Percentiles rank a stretch among this genome's conserved stretches.
phyloP scores from a whole-genome alignment of 352 stramenopile genomes.

The Phytophthora ramorum region DNA sequence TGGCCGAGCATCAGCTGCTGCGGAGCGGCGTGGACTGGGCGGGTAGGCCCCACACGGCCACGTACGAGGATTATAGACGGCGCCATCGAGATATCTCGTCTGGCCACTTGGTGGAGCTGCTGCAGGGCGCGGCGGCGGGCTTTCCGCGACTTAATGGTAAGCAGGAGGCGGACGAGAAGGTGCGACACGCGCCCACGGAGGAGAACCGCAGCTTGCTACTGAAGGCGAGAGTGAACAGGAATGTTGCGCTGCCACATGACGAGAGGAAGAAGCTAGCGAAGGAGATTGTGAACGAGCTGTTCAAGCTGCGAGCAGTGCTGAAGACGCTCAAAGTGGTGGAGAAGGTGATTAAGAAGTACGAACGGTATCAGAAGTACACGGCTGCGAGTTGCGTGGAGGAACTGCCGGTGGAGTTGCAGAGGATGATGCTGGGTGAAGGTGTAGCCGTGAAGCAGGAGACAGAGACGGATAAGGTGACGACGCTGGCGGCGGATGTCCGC shows the following conservation, averaged over 20 bases:
- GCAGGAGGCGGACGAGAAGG: constrained; percentile 15
- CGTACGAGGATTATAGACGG: constrained; percentile 80
- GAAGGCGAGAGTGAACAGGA: constrained; percentile 47
- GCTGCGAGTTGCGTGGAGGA: constrained; percentile 56
- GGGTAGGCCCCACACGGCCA: constrained; percentile 50
- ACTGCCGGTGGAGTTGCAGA: constrained; percentile 54
- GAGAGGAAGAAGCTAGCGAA: constrained; percentile 63
- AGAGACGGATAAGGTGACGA: constrained; percentile 45
- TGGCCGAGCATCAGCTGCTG: constrained; percentile 67
- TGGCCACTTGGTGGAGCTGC: constrained; percentile 67
- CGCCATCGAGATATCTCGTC: constrained; percentile 76
- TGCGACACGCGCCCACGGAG: constrained; percentile 15
- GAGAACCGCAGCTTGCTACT: constrained; percentile 62
- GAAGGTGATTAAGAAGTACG: constrained; percentile 78
- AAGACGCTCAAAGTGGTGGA: constrained; percentile 67
- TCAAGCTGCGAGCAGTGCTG: constrained; percentile 46
- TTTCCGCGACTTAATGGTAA: constrained; percentile 29
- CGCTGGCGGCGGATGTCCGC: constrained; percentile 74
- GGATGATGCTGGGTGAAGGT: constrained; percentile 36
- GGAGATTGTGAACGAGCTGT: constrained; percentile 56
- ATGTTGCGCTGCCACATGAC: constrained; percentile 37
- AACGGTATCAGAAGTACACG: constrained; percentile 66
- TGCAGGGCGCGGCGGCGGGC: constrained; percentile 36
- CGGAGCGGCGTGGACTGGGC: constrained; percentile 70
- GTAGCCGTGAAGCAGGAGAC: constrained; percentile 11